phyloP scores from a whole-genome alignment of 2,329 filamentous ascomycete genomes.

The Fusarium keratoplasticum region DNA sequence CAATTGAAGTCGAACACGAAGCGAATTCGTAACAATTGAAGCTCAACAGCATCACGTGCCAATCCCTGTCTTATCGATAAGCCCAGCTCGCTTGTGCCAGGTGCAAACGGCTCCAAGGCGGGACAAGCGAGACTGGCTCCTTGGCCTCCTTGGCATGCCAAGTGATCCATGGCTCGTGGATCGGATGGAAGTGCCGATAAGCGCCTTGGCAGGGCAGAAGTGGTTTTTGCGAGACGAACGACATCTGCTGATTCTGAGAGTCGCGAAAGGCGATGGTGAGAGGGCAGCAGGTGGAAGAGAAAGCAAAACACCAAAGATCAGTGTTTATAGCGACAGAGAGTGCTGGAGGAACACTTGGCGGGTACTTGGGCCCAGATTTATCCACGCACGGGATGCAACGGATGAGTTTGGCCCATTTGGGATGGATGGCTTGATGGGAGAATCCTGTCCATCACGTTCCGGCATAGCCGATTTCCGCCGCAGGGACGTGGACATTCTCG shows the following conservation, averaged over 20 bases:
- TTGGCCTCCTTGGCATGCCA: constrained; percentile 39
- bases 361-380: background rate
- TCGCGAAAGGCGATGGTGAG: background rate
- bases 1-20: background rate
- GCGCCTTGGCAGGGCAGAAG: constrained; percentile 40
- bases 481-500: constrained; percentile 14
- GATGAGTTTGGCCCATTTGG: background rate
- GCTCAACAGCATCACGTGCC: background rate
- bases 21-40: background rate
- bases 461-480: constrained; percentile 3
- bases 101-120: constrained; percentile 20
- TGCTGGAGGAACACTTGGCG: background rate
- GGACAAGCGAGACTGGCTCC: constrained; percentile 28
- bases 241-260: constrained; percentile 12
- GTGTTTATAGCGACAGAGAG: background rate
- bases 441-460: constrained; percentile 6
- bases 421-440: constrained; percentile 3
- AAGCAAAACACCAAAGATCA: background rate
- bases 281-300: background rate
- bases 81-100: too few relatives aligned
- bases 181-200: constrained; percentile 44
- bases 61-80: constrained; percentile 2
- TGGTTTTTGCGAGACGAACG: constrained; percentile 7
- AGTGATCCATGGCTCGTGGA: constrained; percentile 31
- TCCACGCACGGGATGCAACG: constrained; percentile 18